Percentiles rank a stretch among this genome's conserved stretches.
phyloP scores from a whole-genome alignment of 495 filamentous ascomycete genomes.

The Podospora pseudoanserina region DNA sequence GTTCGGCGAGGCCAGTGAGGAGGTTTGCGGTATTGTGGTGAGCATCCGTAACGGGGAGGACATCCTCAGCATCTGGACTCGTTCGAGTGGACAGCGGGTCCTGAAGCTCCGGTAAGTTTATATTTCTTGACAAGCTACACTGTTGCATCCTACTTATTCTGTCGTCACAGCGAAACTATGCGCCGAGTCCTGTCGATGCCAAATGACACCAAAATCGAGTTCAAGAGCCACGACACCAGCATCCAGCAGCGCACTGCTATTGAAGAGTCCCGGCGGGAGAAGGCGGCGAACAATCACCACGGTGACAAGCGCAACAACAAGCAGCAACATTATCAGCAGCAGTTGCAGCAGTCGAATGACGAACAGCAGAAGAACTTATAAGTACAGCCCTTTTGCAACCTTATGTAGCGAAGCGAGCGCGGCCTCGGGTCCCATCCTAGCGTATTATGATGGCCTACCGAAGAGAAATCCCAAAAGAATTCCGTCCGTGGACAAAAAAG shows the following conservation, averaged over 20 bases:
- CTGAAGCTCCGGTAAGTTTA: constrained; percentile 85
- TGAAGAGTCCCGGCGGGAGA: constrained; percentile 78
- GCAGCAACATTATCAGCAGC: constrained; percentile 31
- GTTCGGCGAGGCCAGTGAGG: constrained; percentile 88
- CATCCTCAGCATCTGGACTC: constrained; percentile 95
- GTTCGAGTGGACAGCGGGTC: constrained; percentile 84
- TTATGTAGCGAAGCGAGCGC: not conserved
- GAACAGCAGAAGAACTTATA: constrained; percentile 25
- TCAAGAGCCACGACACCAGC: constrained; percentile 85
- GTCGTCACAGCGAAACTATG: constrained; percentile 71
- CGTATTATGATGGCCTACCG: not conserved
- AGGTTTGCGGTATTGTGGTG: constrained; percentile 89
- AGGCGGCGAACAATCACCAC: constrained; percentile 51
- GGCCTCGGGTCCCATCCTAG: not conserved
- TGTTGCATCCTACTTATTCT: constrained; percentile 10
- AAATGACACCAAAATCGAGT: constrained; percentile 82
- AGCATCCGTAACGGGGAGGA: constrained; percentile 95
- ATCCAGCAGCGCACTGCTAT: constrained; percentile 78
- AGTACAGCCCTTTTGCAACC: not conserved
- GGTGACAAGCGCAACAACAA: constrained; percentile 38
- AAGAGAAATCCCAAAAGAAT: not conserved
- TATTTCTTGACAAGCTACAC: constrained; percentile 11
- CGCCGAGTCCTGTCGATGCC: constrained; percentile 84
- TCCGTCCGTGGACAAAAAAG: not conserved
- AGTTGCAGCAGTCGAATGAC: constrained; percentile 23